Evolutionary conservation across 257 asterid genomes (phyloP).

Genomic region (Craterostigma plantagineum): DNA sequence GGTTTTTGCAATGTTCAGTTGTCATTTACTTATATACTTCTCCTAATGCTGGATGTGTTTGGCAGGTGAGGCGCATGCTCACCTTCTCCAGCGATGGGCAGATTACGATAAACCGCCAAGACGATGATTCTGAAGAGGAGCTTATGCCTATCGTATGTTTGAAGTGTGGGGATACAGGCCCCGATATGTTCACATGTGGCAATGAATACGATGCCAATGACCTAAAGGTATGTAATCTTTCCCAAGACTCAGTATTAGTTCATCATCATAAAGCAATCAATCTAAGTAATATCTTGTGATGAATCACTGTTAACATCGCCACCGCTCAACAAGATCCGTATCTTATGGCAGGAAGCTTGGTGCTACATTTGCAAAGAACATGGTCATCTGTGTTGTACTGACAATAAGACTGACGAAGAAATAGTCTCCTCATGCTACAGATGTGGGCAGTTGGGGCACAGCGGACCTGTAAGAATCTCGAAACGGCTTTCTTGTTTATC

Average conservation of each 20-base stretch:
- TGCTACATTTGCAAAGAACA: conserved; percentile 25
- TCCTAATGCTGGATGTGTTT: too few species aligned
- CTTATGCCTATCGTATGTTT: conserved; percentile 1
- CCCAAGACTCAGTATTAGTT: background rate
- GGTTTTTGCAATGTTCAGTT: too few species aligned
- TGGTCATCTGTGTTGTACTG: conserved; percentile 36
- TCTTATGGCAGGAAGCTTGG: conserved; percentile 15
- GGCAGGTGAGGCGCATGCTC: too few species aligned
- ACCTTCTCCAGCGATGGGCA: too few species aligned
- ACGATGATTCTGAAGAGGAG: too few species aligned
- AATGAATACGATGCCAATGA: conserved; percentile 23
- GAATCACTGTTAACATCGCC: too few species aligned
- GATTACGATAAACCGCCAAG: too few species aligned
- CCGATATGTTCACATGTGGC: conserved; percentile 23
- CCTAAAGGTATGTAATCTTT: conserved; percentile 22
- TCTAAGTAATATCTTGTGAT: background rate
- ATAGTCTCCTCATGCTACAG: conserved; percentile 22
- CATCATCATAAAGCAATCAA: background rate
- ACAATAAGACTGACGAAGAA: conserved; percentile 11
- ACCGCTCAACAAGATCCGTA: background rate
- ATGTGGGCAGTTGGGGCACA: conserved; percentile 30
- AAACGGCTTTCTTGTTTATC: too few species aligned
- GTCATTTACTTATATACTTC: too few species aligned
- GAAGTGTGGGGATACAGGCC: conserved; percentile 23
- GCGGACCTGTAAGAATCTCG: conserved; percentile 17